phyloP scores from a whole-genome alignment of 768 basidiomycete species.

The Macrolepiota fuliginosa region DNA sequence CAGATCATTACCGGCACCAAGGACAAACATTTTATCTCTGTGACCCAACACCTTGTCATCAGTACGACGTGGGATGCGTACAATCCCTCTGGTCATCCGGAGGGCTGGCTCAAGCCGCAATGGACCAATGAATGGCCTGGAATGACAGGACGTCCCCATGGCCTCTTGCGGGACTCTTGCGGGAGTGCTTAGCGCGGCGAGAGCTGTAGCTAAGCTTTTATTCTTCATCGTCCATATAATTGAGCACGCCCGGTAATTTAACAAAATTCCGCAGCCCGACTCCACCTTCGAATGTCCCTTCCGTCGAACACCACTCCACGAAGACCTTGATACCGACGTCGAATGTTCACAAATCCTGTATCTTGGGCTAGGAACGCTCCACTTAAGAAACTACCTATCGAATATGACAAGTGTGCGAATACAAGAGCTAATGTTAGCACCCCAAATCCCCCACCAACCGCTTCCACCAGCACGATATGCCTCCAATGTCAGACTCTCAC shows the following conservation, averaged over 20 bases:
- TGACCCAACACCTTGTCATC: not conserved
- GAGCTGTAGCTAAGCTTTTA: not conserved
- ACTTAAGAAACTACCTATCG: not conserved
- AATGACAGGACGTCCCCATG: not conserved
- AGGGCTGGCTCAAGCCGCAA: not conserved
- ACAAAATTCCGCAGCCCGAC: not conserved
- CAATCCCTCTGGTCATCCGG: not conserved
- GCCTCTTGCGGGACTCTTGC: no score
- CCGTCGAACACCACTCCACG: not conserved
- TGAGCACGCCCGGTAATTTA: not conserved
- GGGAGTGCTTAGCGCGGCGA: not conserved
- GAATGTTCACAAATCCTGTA: not conserved
- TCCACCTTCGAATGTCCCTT: not conserved
- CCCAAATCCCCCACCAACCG: not conserved
- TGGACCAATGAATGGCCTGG: not conserved
- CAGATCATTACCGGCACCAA: not conserved
- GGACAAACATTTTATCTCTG: not conserved
- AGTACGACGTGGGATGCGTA: constrained; percentile 4
- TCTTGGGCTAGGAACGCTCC: not conserved
- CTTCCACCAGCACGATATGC: not conserved
- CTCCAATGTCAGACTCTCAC: not conserved
- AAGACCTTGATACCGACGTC: not conserved
- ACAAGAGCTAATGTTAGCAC: not conserved
- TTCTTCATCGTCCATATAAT: not conserved
- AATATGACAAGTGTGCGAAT: not conserved